These are phyloP conservation scores for Solidago caesia DNA, from an alignment of 129 eudicot genomes.

Conservation along the genomic window DNA sequence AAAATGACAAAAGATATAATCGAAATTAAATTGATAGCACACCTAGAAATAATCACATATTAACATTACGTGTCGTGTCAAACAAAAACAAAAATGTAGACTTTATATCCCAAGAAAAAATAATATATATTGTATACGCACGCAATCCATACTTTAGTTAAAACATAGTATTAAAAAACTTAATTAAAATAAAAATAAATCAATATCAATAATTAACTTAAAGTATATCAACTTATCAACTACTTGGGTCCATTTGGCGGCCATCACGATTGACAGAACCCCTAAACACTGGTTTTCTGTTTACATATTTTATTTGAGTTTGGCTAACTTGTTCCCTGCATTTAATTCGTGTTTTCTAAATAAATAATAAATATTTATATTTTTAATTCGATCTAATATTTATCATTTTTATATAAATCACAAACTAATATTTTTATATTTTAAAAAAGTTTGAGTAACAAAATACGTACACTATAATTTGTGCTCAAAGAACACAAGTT, in stretches of 20 bases:
- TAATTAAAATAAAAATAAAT: not conserved
- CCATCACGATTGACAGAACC: not conserved
- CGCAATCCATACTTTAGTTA: not conserved
- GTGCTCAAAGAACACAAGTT: too few relatives aligned
- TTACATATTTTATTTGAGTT: not conserved
- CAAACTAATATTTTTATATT: too few relatives aligned
- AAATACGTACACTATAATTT: too few relatives aligned
- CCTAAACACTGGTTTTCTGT: not conserved
- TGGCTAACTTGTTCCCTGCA: too few relatives aligned
- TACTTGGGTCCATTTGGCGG: slow-evolving; percentile 30
- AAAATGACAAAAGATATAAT: slow-evolving; percentile 16
- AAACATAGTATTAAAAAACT: not conserved
- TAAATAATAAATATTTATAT: not conserved
- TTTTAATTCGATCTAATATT: not conserved
- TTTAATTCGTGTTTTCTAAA: not conserved
- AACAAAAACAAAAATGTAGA: slow-evolving; percentile 25
- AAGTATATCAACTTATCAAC: not conserved
- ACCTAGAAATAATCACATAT: slow-evolving; percentile 15
- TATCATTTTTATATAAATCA: too few relatives aligned
- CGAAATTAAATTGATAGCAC: slow-evolving; percentile 20
- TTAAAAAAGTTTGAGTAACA: too few relatives aligned
- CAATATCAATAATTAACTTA: not conserved
- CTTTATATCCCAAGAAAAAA: not conserved
- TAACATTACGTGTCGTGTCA: slow-evolving; percentile 31
- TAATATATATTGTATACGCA: not conserved